Evolutionary conservation across 331 rosid species (phyloP).

Genomic region (Rhamnella rubrinervis): DNA sequence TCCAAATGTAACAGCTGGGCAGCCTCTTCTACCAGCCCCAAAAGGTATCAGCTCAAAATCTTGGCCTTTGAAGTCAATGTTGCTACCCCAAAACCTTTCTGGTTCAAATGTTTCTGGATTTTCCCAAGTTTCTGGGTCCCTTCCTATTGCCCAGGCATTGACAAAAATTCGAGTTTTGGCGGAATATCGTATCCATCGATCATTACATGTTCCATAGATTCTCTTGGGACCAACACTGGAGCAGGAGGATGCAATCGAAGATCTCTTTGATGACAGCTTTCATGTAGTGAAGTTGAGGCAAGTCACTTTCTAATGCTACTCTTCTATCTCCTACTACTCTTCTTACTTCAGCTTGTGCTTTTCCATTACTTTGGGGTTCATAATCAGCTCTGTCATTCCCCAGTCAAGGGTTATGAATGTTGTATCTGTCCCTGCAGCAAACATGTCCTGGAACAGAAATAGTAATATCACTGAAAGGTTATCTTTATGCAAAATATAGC

Average conservation of each 20-base stretch:
- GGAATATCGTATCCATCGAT: constrained; percentile 53
- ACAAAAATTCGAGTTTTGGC: constrained; percentile 53
- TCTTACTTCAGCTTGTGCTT: constrained; percentile 60
- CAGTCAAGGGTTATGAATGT: constrained; percentile 63
- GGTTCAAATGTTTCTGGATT: constrained; percentile 52
- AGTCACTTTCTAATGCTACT: constrained; percentile 44
- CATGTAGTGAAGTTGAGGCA: constrained; percentile 47
- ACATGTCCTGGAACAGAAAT: constrained; percentile 61
- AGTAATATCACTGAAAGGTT: not conserved
- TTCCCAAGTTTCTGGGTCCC: constrained; percentile 60
- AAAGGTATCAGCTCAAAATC: constrained; percentile 62
- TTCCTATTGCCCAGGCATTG: constrained; percentile 70
- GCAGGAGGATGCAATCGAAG: constrained; percentile 58
- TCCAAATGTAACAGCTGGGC: constrained; percentile 50
- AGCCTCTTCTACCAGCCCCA: constrained; percentile 68
- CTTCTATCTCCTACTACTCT: constrained; percentile 38
- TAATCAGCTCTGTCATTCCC: constrained; percentile 68
- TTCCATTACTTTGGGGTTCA: constrained; percentile 48
- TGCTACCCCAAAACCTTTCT: constrained; percentile 55
- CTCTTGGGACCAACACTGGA: constrained; percentile 66
- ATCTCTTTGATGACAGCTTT: constrained; percentile 58
- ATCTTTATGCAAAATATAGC: not conserved
- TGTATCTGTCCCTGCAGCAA: constrained; percentile 86
- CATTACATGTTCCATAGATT: constrained; percentile 57
- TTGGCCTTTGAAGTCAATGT: constrained; percentile 51